Evolutionary conservation across 1,284 basidiomycete genomes (phyloP).

Genomic region (Ceratobasidium sp.): DNA sequence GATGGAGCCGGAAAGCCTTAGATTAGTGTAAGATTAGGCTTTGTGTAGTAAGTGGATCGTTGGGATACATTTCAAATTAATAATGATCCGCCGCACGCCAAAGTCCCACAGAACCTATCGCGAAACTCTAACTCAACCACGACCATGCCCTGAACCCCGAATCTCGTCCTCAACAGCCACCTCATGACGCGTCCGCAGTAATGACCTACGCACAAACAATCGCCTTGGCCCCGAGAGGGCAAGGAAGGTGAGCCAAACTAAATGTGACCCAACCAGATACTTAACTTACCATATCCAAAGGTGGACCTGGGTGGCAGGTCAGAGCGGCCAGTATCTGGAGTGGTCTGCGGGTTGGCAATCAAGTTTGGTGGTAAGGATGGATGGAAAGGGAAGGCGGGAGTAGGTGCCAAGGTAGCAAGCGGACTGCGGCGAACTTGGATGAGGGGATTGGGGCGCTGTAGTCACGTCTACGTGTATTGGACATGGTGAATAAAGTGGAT

Average conservation of each 20-base stretch:
- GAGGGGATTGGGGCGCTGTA: constrained; percentile 96
- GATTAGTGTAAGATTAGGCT: background rate
- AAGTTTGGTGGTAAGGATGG: too few species aligned
- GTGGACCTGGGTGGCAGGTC: too few species aligned
- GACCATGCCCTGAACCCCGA: background rate
- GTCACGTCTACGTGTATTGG: constrained; percentile 89
- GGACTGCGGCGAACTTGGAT: constrained; percentile 92
- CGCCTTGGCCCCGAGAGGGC: background rate
- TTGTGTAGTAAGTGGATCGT: background rate
- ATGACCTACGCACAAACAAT: background rate
- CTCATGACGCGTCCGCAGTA: too few species aligned
- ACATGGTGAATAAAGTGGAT: constrained; percentile 93
- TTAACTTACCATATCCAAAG: too few species aligned
- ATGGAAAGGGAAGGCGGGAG: too few species aligned
- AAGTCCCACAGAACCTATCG: too few species aligned
- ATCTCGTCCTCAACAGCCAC: background rate
- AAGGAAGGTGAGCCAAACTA: too few species aligned
- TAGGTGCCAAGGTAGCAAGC: too few species aligned
- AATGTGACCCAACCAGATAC: too few species aligned
- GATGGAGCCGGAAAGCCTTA: background rate
- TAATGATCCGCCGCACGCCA: background rate
- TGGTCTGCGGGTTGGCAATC: too few species aligned
- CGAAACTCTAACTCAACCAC: background rate
- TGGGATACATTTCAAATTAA: background rate
- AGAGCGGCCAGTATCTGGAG: too few species aligned